Evolutionary conservation across 202 grass and related monocot genomes (phyloP), one percentile per base, ranked within the genome.

Genomic region (Elaeis oleifera): DNA sequence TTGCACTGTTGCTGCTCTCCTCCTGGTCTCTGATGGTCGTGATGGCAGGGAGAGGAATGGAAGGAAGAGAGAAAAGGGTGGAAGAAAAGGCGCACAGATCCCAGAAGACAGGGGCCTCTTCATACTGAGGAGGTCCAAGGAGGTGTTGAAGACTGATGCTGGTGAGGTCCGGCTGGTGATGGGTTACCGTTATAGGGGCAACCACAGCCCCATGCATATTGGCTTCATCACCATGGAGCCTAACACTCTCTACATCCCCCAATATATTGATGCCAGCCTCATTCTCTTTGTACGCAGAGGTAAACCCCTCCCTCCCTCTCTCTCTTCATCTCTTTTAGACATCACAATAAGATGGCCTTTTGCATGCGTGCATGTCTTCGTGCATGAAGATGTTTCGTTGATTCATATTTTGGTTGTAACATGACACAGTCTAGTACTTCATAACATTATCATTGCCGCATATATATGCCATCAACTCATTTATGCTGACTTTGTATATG

Each of bases 181-280:
- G 28, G 67, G 67, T 16, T 24, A 18, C 0, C 54, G 54, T 19
- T 70, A 54, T 54, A 70, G 48, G 67, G 67, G 53, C 29, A 32
- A 70, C 7, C 54, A 19, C 13, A 70, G 29, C 31, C 29, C 67
- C 54, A 58, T 70, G 67, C 36, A 70, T 31, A 58, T 70, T 25
- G 67, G 29, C 13, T 70, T 70, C 54, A 23, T 70, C 36, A 6
- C 18, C 67, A 44, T 70, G 67, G 54, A 58, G 67, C 54, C 67
- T 32, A 26, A 24, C 29, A 58, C 53, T 18, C 67, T 70, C 31
- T 25, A 58, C 18, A 58, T 70, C 19, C 67, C 67, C 36, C 67
- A 70, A 15, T 70, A 70, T 11, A n/a, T 70, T n/a, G 67, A 70
- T 18, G 53, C 67, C 67, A 58, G 58, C 17, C 67, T 70, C 67